Evolutionary conservation across 2,329 filamentous ascomycete genomes (phyloP), one percentile per base, ranked within the genome.

Genomic region (Pseudocercospora musae): DNA sequence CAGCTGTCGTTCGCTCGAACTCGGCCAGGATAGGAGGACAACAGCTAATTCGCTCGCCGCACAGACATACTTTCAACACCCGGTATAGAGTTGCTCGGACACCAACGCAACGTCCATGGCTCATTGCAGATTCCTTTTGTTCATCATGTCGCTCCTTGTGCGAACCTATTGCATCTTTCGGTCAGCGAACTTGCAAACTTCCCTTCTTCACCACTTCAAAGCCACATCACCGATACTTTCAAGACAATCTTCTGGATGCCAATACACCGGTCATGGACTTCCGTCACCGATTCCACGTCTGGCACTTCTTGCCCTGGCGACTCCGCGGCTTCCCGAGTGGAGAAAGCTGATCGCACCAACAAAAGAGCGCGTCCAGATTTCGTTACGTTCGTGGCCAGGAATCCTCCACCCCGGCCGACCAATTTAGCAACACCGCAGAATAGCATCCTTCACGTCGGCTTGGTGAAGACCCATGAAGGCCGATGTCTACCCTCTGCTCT

Each of bases 391-490:
- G 52, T 54, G 9, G 52, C 52, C 18, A 21, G 31, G 29, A 54
- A 54, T 54, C 18, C 29, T 20, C 52, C 52, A 33, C 29, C 52
- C 52, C 29, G 29, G 52, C 29, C 52, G 23, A 40, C 52, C 52
- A 54, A 54, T 54, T 54, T 54, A 54, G 52, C 18, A 33, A 40
- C 52, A 37, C 25, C 50, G 15, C 52, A 54, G 52, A 54, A 40
- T 21, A 54, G 31, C 23, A 54, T 54, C 29, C 52, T 63, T 42
- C 50, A 63, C 29, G 52, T 63, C 15, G 60, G 60, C 13, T 54
- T 63, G 21, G 57, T 57, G 21, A 59, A 63, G 27, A 63, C 60
- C 27, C 60, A 63, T 56, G 60, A 27, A 11, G 52, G 52, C 52
- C 58, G 49, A 46, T 59, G 60, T 40, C 44, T 63, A 27, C 60